Evolutionary conservation across 2,329 filamentous ascomycete genomes (phyloP), one percentile per base, ranked within the genome.

Genomic region (Dactylonectria estremocensis): DNA sequence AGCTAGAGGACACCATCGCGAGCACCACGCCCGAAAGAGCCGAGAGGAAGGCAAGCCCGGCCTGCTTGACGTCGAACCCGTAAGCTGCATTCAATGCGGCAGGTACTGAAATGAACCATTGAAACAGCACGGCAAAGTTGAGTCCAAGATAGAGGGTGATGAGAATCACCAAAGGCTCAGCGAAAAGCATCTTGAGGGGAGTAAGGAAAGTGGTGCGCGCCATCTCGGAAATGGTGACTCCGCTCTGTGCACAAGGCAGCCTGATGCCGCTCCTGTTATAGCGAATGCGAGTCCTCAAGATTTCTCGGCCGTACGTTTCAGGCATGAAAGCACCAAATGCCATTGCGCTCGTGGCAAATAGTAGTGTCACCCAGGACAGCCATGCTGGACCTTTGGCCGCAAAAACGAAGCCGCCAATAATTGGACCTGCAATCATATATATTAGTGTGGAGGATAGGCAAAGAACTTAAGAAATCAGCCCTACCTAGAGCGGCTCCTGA

Each of bases 261-360:
- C 13, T 64, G 48, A 64, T 58, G 11, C 43, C 22, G 20, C 54
- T 64, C 54, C 10, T 35, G 54, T 64, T 64, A n/a, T 64, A 64
- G 3, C 46, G 61, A 28, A 64, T 64, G 7, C 61, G 61, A 31
- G 61, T 58, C 20, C 61, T 64, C 54, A 64, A 13, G n/a, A 64
- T 64, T 37, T 64, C 54, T 35, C 61, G 61, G 54, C 43, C 43
- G 28, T 64, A 64, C 2, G 61, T 64, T 59, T 64, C 61, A 24
- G 61, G 61, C 54, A 64, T 64, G 33, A 37, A 35, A 59, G 61
- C 45, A 48, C 61, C 54, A 35, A 64, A 64, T 33, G 61, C 61
- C 61, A 64, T 58, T 5, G 61, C 33, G 18, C n/a, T 13, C 14
- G 55, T 64, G 13, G 54, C 46, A 46, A 64, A 64, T 35, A 64